A percentile compares a stretch with the other conserved stretches of the same genome.
phyloP scores from a whole-genome alignment of 2,329 filamentous ascomycete species.

The Venturia oleaginea region DNA sequence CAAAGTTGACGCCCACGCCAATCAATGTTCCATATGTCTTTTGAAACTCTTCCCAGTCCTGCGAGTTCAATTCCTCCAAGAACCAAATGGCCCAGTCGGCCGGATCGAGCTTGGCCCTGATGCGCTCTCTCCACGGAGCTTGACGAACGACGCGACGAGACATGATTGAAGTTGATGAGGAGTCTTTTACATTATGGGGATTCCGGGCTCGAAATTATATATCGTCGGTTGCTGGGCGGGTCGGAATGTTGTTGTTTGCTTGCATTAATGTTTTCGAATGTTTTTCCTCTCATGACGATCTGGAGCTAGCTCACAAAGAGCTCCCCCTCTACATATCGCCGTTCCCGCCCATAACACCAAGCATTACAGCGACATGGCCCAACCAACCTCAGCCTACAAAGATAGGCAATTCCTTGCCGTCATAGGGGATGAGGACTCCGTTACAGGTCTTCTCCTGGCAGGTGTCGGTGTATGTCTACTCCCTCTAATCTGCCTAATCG shows the following conservation, averaged over 20 bases:
- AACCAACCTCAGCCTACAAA: constrained; percentile 51
- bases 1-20: constrained; percentile 66
- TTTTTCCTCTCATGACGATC: not conserved
- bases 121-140: constrained; percentile 68
- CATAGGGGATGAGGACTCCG: constrained; percentile 96
- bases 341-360: not conserved
- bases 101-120: constrained; percentile 72
- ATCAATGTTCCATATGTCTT: constrained; percentile 66
- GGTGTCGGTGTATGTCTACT: constrained; percentile 70
- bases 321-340: not conserved
- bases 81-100: constrained; percentile 86
- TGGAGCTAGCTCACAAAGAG: not conserved
- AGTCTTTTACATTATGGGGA: constrained; percentile 13
- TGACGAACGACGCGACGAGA: constrained; percentile 70
- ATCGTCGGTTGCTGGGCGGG: constrained; percentile 2
- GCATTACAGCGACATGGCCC: constrained; percentile 38
- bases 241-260: constrained; percentile 10
- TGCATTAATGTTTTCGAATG: not conserved
- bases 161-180: constrained; percentile 38
- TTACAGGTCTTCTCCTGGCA: constrained; percentile 88
- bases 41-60: constrained; percentile 74
- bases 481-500: not conserved
- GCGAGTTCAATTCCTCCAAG: constrained; percentile 84
- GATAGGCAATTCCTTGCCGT: constrained; percentile 95
- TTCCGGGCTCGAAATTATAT: not conserved